Conservation (phyloP, 768 basidiomycete genomes). For the Mrakia gelida region DNA sequence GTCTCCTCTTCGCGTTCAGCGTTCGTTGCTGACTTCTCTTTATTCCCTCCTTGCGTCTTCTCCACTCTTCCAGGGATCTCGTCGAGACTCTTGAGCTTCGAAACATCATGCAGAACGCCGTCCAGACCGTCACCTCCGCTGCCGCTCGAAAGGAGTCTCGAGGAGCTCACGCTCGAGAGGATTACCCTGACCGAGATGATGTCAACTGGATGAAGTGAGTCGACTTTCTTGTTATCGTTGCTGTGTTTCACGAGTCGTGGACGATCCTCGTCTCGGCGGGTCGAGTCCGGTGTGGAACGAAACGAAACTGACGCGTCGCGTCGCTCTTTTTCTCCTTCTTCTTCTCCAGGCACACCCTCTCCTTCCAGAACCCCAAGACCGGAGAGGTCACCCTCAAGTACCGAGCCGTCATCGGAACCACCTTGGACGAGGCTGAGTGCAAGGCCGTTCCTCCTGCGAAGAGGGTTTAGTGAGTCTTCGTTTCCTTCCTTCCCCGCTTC, state of each 20-base stretch:
- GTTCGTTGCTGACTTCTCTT: too few species aligned
- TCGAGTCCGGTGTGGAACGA: not conserved
- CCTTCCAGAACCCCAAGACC: slow-evolving; percentile 75
- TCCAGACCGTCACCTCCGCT: slow-evolving; percentile 83
- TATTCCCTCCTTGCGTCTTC: not conserved
- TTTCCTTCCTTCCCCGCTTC: not conserved
- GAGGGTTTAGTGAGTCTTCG: slow-evolving; percentile 69
- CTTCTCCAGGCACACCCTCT: slow-evolving; percentile 57
- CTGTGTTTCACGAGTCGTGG: not conserved
- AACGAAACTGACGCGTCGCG: not conserved
- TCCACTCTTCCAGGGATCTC: slow-evolving; percentile 54
- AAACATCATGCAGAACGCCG: slow-evolving; percentile 89
- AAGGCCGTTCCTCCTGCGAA: slow-evolving; percentile 93
- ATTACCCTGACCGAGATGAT: slow-evolving; percentile 98
- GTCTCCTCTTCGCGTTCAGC: not conserved
- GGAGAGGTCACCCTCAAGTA: slow-evolving; percentile 88
- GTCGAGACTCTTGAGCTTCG: slow-evolving; percentile 95
- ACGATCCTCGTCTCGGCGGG: too few species aligned
- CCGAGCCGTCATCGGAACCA: slow-evolving; percentile 74
- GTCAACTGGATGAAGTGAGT: slow-evolving; percentile 59
- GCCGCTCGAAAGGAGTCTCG: slow-evolving; percentile 90
- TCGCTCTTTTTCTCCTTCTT: not conserved
- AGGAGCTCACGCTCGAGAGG: slow-evolving; percentile 97
- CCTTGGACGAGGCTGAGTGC: slow-evolving; percentile 77
- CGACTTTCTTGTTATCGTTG: not conserved